phyloP scores from a whole-genome alignment of 148 eudicot species.

The Vaccinium vitisidaea region DNA sequence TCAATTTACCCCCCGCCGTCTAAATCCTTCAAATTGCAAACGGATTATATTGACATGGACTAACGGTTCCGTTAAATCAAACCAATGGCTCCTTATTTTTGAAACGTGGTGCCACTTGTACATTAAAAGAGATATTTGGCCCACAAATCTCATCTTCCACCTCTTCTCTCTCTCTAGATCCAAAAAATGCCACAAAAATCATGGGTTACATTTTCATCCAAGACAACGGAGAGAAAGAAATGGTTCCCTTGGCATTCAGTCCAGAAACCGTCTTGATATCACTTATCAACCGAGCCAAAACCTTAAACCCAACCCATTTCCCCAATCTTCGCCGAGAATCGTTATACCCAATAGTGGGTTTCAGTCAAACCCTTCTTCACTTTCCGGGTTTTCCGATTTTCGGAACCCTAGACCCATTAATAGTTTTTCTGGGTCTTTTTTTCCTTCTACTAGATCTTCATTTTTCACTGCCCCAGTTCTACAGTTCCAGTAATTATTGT shows the following conservation, averaged over 20 bases:
- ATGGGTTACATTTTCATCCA: conserved; percentile 45
- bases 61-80: no score
- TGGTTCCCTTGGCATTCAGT: conserved; percentile 67
- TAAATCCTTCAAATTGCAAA: no score
- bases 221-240: conserved; percentile 45
- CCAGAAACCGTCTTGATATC: conserved; percentile 47
- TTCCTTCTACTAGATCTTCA: conserved; percentile 28
- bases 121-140: no score
- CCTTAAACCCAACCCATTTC: conserved; percentile 45
- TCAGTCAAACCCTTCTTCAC: conserved; percentile 32
- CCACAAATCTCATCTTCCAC: no score
- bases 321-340: conserved; percentile 42
- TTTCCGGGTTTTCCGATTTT: conserved; percentile 26
- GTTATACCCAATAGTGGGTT: conserved; percentile 46
- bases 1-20: no score
- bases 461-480: conserved; percentile 24
- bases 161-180: conserved; percentile 38
- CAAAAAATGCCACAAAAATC: conserved; percentile 69
- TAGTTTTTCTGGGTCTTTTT: conserved; percentile 28
- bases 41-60: no score
- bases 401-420: conserved; percentile 33
- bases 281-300: conserved; percentile 46
- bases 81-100: no score
- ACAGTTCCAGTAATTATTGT: conserved; percentile 14
- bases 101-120: no score